Evolutionary conservation across 129 eudicot species (phyloP), one percentile per base, ranked within the genome.

Genomic region (Sambucus nigra): DNA sequence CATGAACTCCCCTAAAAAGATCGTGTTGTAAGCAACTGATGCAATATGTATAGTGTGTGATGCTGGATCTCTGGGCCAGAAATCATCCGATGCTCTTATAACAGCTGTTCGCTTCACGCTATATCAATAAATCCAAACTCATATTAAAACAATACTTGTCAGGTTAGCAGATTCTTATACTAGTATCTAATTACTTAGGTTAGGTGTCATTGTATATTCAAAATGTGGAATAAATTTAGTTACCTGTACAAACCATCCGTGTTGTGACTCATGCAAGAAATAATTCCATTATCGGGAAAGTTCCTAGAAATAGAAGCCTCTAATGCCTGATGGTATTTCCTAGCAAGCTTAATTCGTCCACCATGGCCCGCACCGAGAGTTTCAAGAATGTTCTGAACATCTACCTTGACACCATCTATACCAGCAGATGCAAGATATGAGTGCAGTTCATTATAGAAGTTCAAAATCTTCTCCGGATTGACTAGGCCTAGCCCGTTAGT

Each of bases 31-130:
- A 39, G 97, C 95, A 60, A 88, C 97, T 0, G 95, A 88, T 42
- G 93, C 97, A 50, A 88, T 84, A 62, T 88, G 97, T 50, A 84
- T 87, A 13, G 97, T 88, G 81, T 88, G 97, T 38, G 97, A 88
- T 58, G 97, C 88, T 7, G 88, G 88, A 71, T 84, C 88, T 31
- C 75, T 66, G 6, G 97, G 97, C 87, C 87, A 88, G 60, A 84
- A 88, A 69, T 88, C 97, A 63, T 88, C 97, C 2, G 97, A 88
- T 62, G 97, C 97, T 61, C 97, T 76, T 46, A 88, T 81, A 38
- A 88, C 93, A 5, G 92, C 93, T 8, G 93, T 47, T 57, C 70
- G 49, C 69, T 84, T 88, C 15, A 81, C 67, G 55, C 97, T 88
- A 48, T 29, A 73, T 57, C 32, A 48, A 73, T 53, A 7, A 60